A percentile compares a stretch with the other conserved stretches of the same genome.
Evolutionary conservation across 2,329 filamentous ascomycete genomes (phyloP).

Genomic region (Ceratocystis ficicola): DNA sequence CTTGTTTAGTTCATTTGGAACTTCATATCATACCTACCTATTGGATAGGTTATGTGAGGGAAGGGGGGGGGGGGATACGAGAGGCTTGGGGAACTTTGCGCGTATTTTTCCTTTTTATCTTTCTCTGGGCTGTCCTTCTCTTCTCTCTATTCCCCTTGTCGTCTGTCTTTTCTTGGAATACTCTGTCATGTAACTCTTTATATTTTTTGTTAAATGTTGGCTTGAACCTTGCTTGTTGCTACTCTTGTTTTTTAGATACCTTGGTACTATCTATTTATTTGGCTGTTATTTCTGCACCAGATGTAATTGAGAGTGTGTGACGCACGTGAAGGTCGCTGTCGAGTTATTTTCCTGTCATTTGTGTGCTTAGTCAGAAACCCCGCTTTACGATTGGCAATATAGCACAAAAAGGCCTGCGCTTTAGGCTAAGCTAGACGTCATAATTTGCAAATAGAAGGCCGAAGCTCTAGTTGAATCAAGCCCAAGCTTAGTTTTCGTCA

Average conservation of each 20-base stretch:
- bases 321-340: neutral
- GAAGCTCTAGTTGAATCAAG: neutral
- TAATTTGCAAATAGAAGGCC: neutral
- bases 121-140: slow-evolving; percentile 7
- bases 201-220: slow-evolving; percentile 12
- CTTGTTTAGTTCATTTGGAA: slow-evolving; percentile 10
- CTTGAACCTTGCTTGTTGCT: neutral
- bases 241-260: slow-evolving; percentile 13
- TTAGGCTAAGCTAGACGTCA: neutral
- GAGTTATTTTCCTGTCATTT: neutral
- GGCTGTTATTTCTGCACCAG: neutral
- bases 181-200: slow-evolving; percentile 7
- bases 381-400: neutral
- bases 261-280: slow-evolving; percentile 11
- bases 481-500: neutral
- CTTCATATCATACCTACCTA: neutral
- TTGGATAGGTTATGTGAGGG: neutral
- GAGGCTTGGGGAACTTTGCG: neutral
- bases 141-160: slow-evolving; percentile 5
- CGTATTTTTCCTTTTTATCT: slow-evolving; percentile 1
- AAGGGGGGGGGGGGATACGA: too few relatives aligned
- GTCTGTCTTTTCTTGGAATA: slow-evolving; percentile 11
- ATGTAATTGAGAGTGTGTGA: neutral
- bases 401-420: neutral
- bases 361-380: neutral